These are phyloP conservation scores for Acanthamoeba triangularis DNA, from an alignment of 208 protist species.

Conservation along the genomic window DNA sequence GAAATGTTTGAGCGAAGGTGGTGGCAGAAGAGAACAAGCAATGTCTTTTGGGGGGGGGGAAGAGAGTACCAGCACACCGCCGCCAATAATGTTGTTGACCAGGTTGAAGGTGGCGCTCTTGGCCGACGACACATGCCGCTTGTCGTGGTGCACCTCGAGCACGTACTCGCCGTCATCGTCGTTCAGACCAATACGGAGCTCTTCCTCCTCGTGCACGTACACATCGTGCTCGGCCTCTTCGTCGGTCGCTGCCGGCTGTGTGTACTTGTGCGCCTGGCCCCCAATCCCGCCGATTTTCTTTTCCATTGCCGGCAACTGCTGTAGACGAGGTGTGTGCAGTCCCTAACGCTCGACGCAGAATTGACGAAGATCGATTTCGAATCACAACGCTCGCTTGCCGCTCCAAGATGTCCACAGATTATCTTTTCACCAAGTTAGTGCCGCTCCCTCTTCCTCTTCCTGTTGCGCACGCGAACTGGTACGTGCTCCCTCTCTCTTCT, in stretches of 20 bases:
- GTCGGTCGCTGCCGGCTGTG: not conserved
- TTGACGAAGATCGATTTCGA: not conserved
- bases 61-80: conserved; percentile 41
- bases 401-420: not conserved
- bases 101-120: conserved; percentile 53
- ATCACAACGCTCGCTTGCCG: not conserved
- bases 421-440: not conserved
- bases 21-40: not conserved
- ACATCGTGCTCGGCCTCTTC: not conserved
- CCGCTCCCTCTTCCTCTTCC: no score
- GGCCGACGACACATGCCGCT: not conserved
- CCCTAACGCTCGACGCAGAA: not conserved
- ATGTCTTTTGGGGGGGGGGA: not conserved
- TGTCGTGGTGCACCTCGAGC: not conserved
- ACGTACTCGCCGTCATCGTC: conserved; percentile 35
- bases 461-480: no score
- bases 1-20: not conserved
- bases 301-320: not conserved
- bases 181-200: not conserved
- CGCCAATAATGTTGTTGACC: conserved; percentile 59
- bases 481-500: no score
- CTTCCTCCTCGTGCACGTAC: not conserved
- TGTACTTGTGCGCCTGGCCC: not conserved
- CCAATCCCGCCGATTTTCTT: not conserved
- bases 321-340: no score